Conservation (phyloP, 495 filamentous ascomycete genomes). For the Saxispiralis lemnorum region DNA sequence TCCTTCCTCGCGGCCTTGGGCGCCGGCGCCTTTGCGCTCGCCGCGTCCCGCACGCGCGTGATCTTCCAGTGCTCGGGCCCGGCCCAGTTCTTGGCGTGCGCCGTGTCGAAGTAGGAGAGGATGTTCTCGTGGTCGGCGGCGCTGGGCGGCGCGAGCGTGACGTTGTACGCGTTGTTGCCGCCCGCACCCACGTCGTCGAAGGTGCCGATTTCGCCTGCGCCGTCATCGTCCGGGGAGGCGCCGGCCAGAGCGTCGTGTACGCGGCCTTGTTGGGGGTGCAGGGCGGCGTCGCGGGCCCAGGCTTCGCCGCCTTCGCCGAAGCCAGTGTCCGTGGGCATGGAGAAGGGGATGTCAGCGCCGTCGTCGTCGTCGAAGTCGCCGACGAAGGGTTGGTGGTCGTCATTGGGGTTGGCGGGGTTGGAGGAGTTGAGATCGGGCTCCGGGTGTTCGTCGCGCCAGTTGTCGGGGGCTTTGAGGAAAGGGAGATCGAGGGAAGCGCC, state of each 20-base stretch:
- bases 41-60: slow-evolving; percentile 70
- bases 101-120: slow-evolving; percentile 90
- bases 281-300: slow-evolving; percentile 50
- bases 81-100: slow-evolving; percentile 85
- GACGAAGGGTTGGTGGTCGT: slow-evolving; percentile 63
- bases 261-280: slow-evolving; percentile 39
- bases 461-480: slow-evolving; percentile 75
- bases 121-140: slow-evolving; percentile 66
- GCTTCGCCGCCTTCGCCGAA: slow-evolving; percentile 63
- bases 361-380: slow-evolving; percentile 48
- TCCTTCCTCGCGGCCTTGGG: slow-evolving; percentile 56
- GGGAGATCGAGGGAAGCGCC: slow-evolving; percentile 76
- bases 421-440: slow-evolving; percentile 26
- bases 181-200: slow-evolving; percentile 34
- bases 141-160: slow-evolving; percentile 49
- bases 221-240: slow-evolving; percentile 28
- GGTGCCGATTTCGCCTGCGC: slow-evolving; percentile 33
- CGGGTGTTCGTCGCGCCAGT: slow-evolving; percentile 48
- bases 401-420: slow-evolving; percentile 48
- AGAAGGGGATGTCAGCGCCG: slow-evolving; percentile 52
- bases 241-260: slow-evolving; percentile 32
- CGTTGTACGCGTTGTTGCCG: slow-evolving; percentile 38
- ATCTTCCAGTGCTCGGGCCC: slow-evolving; percentile 98
- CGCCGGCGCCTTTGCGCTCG: slow-evolving; percentile 34
- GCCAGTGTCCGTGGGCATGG: slow-evolving; percentile 45